phyloP scores from a whole-genome alignment of 2,329 filamentous ascomycete species.

The Microdochium bolleyi region DNA sequence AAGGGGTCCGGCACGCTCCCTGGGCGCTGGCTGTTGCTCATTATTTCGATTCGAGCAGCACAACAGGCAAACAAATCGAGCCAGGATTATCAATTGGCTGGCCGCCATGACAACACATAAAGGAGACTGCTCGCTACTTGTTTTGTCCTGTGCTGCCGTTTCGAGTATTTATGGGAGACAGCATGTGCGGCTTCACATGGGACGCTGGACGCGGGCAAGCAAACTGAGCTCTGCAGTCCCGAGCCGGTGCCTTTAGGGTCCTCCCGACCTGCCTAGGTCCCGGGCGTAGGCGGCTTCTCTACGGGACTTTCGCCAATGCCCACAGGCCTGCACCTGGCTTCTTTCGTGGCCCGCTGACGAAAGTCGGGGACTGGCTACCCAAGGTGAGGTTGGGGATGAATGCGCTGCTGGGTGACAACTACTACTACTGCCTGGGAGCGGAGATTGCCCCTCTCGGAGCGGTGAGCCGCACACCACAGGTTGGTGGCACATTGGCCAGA shows the following conservation, averaged over 20 bases:
- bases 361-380: neutral
- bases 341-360: neutral
- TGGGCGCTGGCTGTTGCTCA: neutral
- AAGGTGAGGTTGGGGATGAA: neutral
- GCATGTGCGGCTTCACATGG: too few species aligned
- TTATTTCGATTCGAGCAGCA: neutral
- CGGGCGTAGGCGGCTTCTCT: too few species aligned
- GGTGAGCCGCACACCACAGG: neutral
- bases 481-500: neutral
- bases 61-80: neutral
- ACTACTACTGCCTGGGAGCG: neutral
- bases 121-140: too few species aligned
- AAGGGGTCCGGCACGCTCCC: neutral
- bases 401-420: neutral
- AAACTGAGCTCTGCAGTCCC: too few species aligned
- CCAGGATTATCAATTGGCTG: too few species aligned
- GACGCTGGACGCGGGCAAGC: too few species aligned
- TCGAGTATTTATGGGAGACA: neutral
- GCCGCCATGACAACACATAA: too few species aligned
- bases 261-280: too few species aligned
- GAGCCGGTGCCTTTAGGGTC: too few species aligned
- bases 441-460: neutral
- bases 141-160: neutral
- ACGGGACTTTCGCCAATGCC: too few species aligned
- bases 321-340: too few species aligned